Evolutionary conservation across 768 basidiomycete genomes (phyloP).

Genomic region (Termitomyces sp.): DNA sequence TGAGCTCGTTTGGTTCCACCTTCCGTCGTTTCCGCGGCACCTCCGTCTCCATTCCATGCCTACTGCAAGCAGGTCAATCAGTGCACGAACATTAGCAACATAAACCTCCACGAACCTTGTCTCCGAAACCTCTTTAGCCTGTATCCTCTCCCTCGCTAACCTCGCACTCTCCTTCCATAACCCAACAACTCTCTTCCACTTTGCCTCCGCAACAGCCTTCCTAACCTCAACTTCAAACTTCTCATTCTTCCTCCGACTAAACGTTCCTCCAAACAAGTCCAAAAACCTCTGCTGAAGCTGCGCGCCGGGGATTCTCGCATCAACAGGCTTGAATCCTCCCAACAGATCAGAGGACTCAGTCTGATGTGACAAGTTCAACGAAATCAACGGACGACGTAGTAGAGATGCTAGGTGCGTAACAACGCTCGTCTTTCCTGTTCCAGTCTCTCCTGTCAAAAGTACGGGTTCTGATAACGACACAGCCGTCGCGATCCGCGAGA

Average conservation of each 20-base stretch:
- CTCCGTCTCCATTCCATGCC: conserved; percentile 29
- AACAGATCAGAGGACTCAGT: conserved; percentile 93
- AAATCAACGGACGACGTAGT: conserved; percentile 74
- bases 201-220: conserved; percentile 77
- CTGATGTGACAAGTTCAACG: conserved; percentile 93
- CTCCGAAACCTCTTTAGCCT: conserved; percentile 25
- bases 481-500: conserved; percentile 77
- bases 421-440: conserved; percentile 97
- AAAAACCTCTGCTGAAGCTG: conserved; percentile 71
- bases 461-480: conserved; percentile 77
- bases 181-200: conserved; percentile 81
- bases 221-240: conserved; percentile 79
- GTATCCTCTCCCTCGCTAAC: conserved; percentile 66
- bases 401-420: conserved; percentile 83
- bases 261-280: conserved; percentile 79
- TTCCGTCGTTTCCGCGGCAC: conserved; percentile 17
- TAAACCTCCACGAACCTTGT: conserved; percentile 21
- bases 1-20: conserved; percentile 12
- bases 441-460: conserved; percentile 94
- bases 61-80: conserved; percentile 5
- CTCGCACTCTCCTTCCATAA: conserved; percentile 80
- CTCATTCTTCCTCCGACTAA: conserved; percentile 87
- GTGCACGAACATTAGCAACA: background rate
- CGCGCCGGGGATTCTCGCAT: conserved; percentile 75
- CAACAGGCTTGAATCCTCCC: conserved; percentile 95